Base-by-base conservation (phyloP, 331 rosid genomes). In the Rosa hybrid region DNA sequence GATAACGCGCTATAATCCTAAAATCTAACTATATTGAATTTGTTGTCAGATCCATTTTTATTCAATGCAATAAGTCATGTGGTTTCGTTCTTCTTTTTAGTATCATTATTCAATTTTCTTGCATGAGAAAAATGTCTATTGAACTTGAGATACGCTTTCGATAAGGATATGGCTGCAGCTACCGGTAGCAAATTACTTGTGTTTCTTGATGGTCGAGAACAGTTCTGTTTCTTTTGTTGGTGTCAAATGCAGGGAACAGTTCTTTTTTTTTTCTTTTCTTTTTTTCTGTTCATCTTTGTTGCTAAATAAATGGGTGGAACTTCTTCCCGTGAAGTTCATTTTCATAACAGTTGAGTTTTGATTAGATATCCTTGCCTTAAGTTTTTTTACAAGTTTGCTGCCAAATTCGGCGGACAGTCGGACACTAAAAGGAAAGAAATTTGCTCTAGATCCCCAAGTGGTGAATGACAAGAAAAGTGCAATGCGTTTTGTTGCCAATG, bases 251-350 rank as follows among this genome's bases (percentile, higher is more conserved):
- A 18, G 60, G 2, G 60, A 18, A 17, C 21, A 17, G n/a, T 18
- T 54, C 23, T 34, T 34, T 34, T 34, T 34, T 0, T 34, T 42
- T 42, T 42, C 8, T 42, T 42, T 5, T 56, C 8, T 49, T 7
- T 16, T 49, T 49, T 72, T 20, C 10, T 49, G 62, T 49, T 72
- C 60, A 48, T 21, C 60, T 1, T 71, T 71, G 75, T 46, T 71
- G 57, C 75, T 46, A 46, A 23, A 21, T 71, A 46, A 46, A 46
- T 51, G 23, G 59, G n/a, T 71, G 41, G 57, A 27, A 69, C 74
- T 42, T 48, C 0, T 23, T 71, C 16, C 54, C 44, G 10, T 38
- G 38, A 64, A 41, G 45, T 34, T 13, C 27, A 8, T 38, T 69
- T 8, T 71, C 42, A 7, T 46, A 71, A 21, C 18, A 69, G 46